Evolutionary conservation across 768 basidiomycete genomes (phyloP).

Genomic region (Russula sp.): DNA sequence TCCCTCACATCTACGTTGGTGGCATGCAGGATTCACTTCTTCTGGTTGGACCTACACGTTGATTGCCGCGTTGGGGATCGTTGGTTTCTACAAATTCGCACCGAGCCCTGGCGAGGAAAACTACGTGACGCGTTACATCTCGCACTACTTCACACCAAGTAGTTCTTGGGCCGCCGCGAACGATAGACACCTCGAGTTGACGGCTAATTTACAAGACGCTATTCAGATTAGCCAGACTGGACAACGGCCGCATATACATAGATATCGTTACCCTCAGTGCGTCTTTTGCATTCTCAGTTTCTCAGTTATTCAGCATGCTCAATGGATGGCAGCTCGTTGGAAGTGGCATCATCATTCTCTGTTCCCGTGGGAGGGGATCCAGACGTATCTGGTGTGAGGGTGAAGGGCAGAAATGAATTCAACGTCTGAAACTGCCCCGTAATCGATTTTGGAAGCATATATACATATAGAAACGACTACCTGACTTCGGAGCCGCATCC

Average conservation of each 20-base stretch:
- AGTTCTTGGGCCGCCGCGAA: constrained; percentile 56
- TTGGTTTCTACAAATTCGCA: constrained; percentile 64
- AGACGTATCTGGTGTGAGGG: constrained; percentile 25
- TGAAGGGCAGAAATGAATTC: constrained; percentile 24
- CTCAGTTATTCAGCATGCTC: background rate
- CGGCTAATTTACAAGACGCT: constrained; percentile 45
- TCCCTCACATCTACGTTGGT: background rate
- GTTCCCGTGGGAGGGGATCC: constrained; percentile 29
- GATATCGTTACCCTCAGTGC: constrained; percentile 74
- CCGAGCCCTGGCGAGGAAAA: constrained; percentile 59
- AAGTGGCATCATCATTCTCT: constrained; percentile 22
- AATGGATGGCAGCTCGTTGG: constrained; percentile 16
- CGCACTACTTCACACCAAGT: constrained; percentile 51
- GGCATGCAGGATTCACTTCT: constrained; percentile 53
- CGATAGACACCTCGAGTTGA: constrained; percentile 53
- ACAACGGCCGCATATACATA: constrained; percentile 49
- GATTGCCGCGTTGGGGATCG: constrained; percentile 48
- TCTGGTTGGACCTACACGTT: constrained; percentile 67
- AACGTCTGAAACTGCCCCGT: background rate
- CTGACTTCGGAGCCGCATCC: too few species aligned
- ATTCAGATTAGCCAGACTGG: constrained; percentile 44
- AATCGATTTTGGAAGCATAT: background rate
- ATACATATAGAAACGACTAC: background rate
- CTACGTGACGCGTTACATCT: constrained; percentile 65
- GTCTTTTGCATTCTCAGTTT: constrained; percentile 2